Evolutionary conservation across 2,329 filamentous ascomycete species (phyloP).

Genomic region (Curvularia lunata): DNA sequence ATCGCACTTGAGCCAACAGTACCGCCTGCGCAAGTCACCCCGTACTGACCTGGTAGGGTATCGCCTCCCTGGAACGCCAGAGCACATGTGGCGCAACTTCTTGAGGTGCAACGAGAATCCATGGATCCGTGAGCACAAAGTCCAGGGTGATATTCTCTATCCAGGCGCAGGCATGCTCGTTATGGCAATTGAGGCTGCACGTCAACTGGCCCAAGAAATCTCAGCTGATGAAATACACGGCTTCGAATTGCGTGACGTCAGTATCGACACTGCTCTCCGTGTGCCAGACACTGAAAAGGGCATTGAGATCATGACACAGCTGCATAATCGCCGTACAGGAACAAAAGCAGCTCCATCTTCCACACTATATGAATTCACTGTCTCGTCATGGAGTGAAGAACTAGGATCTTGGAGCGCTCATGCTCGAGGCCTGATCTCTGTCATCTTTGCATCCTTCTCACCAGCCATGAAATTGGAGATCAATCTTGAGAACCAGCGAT

Average conservation of each 20-base stretch:
- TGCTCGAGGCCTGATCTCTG: conserved; percentile 9
- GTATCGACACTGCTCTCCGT: conserved; percentile 9
- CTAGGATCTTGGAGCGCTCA: conserved; percentile 9
- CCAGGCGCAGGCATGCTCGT: conserved; percentile 54
- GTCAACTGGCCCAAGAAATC: conserved; percentile 4
- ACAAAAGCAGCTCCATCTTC: conserved; percentile 10
- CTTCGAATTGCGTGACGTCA: conserved; percentile 10
- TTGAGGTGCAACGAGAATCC: conserved; percentile 13
- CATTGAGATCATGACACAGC: conserved; percentile 15
- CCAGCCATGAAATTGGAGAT: conserved; percentile 8
- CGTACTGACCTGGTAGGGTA: conserved; percentile 13
- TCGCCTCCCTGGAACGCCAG: conserved; percentile 7
- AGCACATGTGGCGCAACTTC: conserved; percentile 18
- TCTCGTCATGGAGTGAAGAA: conserved; percentile 13
- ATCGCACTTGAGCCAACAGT: conserved; percentile 7
- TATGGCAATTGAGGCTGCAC: conserved; percentile 43
- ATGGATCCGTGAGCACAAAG: conserved; percentile 24
- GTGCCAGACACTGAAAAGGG: conserved; percentile 13
- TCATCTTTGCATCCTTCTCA: conserved; percentile 6
- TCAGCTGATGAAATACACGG: conserved; percentile 6
- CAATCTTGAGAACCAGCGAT: conserved; percentile 1
- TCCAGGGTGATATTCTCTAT: conserved; percentile 47
- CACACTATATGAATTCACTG: conserved; percentile 12
- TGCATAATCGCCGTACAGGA: conserved; percentile 14
- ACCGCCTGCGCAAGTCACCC: conserved; percentile 10